phyloP scores from a whole-genome alignment of 148 eudicot genomes.

The Agrostemma githago region DNA sequence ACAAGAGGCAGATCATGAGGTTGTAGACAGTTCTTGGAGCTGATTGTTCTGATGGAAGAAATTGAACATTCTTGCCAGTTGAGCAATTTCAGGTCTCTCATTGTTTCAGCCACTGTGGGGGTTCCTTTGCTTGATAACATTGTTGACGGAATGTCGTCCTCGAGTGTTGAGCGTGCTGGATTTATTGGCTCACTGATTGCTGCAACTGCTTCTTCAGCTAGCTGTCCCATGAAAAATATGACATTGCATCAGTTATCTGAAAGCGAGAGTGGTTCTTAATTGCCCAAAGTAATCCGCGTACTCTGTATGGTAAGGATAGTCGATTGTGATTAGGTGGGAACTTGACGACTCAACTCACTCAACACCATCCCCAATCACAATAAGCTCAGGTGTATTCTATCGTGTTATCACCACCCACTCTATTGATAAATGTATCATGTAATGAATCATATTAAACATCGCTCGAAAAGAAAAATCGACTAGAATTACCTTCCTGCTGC shows the following conservation, averaged over 20 bases:
- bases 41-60: conserved; percentile 38
- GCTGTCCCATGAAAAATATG: conserved; percentile 21
- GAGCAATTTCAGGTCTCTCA: conserved; percentile 34
- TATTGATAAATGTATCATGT: not conserved
- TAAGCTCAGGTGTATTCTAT: not conserved
- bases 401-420: not conserved
- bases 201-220: conserved; percentile 34
- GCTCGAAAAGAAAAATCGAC: not conserved
- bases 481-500: conserved; percentile 17
- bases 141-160: conserved; percentile 29
- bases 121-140: conserved; percentile 13
- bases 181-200: conserved; percentile 34
- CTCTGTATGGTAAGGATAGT: too few species aligned
- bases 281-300: too few species aligned
- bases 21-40: not conserved
- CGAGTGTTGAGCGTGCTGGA: conserved; percentile 48
- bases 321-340: too few species aligned
- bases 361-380: too few species aligned
- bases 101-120: conserved; percentile 33
- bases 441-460: not conserved
- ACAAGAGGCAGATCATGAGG: not conserved
- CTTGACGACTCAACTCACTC: too few species aligned
- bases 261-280: not conserved
- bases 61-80: conserved; percentile 51
- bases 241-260: not conserved